Evolutionary conservation across 2,329 filamentous ascomycete species (phyloP).

Genomic region (Gnomoniopsis sp.): DNA sequence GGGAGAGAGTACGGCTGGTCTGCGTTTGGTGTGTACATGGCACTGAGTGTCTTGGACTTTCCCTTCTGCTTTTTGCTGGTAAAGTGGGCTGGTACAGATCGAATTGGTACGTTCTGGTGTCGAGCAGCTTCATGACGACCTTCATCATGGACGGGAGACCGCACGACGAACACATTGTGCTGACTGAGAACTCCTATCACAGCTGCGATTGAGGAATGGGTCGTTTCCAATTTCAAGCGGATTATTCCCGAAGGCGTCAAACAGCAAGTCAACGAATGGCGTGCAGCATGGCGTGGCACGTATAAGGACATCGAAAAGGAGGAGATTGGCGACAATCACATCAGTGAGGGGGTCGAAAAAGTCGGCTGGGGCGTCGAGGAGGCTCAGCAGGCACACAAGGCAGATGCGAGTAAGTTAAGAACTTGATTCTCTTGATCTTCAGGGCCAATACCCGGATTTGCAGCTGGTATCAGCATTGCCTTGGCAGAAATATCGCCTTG

Average conservation of each 20-base stretch:
- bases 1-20: conserved; percentile 93
- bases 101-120: conserved; percentile 60
- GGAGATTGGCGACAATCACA: conserved; percentile 38
- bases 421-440: background rate
- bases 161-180: background rate
- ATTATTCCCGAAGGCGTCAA: conserved; percentile 59
- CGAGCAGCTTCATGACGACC: background rate
- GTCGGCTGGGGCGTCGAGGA: conserved; percentile 60
- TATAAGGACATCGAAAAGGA: conserved; percentile 44
- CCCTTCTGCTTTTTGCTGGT: conserved; percentile 94
- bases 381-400: conserved; percentile 57
- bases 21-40: conserved; percentile 85
- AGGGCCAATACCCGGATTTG: background rate
- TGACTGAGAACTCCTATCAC: conserved; percentile 1
- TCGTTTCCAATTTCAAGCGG: conserved; percentile 57
- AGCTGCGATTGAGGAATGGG: conserved; percentile 64
- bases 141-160: conserved; percentile 1
- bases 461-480: background rate
- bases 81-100: conserved; percentile 75
- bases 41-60: conserved; percentile 81
- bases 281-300: conserved; percentile 42
- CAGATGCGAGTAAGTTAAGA: conserved; percentile 68
- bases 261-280: conserved; percentile 48
- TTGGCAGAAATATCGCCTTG: background rate
- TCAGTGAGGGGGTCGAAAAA: conserved; percentile 47